These are phyloP conservation scores for Russula griseocarnosa DNA, from an alignment of 768 basidiomycete genomes.

Conservation along the genomic window DNA sequence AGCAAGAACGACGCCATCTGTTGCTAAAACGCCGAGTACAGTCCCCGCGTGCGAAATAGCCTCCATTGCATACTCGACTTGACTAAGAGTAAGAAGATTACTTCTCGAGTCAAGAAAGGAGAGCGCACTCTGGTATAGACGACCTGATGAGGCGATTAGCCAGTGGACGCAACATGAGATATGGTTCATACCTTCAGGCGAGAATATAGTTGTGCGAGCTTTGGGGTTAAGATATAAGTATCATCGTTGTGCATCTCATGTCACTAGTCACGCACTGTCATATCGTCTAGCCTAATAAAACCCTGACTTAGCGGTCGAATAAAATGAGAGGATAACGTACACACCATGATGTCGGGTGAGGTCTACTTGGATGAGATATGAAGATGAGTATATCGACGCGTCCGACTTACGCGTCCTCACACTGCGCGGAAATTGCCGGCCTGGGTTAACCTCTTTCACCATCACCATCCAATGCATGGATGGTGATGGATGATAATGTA, in stretches of 20 bases:
- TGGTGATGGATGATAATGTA: background rate
- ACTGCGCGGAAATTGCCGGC: background rate
- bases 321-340: background rate
- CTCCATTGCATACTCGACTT: slow-evolving; percentile 99
- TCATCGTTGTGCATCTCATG: slow-evolving; percentile 9
- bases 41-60: slow-evolving; percentile 95
- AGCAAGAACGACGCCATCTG: slow-evolving; percentile 86
- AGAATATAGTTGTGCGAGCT: slow-evolving; percentile 98
- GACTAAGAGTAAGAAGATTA: slow-evolving; percentile 8
- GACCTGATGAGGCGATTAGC: slow-evolving; percentile 51
- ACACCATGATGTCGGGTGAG: slow-evolving; percentile 16
- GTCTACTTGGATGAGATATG: background rate
- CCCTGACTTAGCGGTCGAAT: background rate
- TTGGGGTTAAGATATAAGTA: slow-evolving; percentile 30
- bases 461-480: no score
- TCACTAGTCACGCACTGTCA: slow-evolving; percentile 66
- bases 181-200: slow-evolving; percentile 75
- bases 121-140: slow-evolving; percentile 88
- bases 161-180: slow-evolving; percentile 11
- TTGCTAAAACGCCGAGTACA: slow-evolving; percentile 87
- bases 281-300: slow-evolving; percentile 78
- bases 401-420: slow-evolving; percentile 10
- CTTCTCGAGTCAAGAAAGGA: background rate
- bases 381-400: slow-evolving; percentile 13
- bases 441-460: no score